Percentiles rank a stretch among this genome's conserved stretches.
Conservation (phyloP, 305 asterid genomes). For the Fraxinus nigra region DNA sequence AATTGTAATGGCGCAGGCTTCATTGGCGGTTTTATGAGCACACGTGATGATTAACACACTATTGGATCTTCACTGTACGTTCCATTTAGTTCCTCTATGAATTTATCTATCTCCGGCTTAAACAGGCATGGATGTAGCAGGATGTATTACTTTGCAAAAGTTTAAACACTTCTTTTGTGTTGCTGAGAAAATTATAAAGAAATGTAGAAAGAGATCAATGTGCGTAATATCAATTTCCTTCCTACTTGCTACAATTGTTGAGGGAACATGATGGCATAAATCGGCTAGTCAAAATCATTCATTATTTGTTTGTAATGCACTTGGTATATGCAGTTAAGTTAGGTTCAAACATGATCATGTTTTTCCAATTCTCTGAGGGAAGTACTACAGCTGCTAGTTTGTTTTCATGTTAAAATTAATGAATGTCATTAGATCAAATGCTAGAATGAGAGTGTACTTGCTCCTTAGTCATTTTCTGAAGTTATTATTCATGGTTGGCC, state of each 20-base stretch:
- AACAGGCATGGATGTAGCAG: slow-evolving; percentile 8
- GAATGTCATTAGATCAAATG: neutral
- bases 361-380: neutral
- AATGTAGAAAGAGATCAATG: neutral
- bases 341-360: neutral
- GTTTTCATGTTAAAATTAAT: neutral
- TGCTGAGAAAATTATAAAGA: neutral
- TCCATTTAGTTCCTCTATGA: neutral
- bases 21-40: slow-evolving; percentile 84
- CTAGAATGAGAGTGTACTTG: neutral
- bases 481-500: neutral
- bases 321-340: neutral
- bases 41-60: slow-evolving; percentile 44
- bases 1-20: slow-evolving; percentile 89
- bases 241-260: neutral
- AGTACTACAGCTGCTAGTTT: neutral
- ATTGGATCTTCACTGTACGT: neutral
- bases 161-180: neutral
- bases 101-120: slow-evolving; percentile 22
- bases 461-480: neutral
- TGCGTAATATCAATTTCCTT: neutral
- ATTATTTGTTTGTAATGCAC: neutral
- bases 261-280: neutral
- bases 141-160: neutral
- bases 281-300: neutral